A percentile compares a stretch with the other conserved stretches of the same genome.
Evolutionary conservation across 768 basidiomycete genomes (phyloP).

Genomic region (Hygrocybe coccinea): DNA sequence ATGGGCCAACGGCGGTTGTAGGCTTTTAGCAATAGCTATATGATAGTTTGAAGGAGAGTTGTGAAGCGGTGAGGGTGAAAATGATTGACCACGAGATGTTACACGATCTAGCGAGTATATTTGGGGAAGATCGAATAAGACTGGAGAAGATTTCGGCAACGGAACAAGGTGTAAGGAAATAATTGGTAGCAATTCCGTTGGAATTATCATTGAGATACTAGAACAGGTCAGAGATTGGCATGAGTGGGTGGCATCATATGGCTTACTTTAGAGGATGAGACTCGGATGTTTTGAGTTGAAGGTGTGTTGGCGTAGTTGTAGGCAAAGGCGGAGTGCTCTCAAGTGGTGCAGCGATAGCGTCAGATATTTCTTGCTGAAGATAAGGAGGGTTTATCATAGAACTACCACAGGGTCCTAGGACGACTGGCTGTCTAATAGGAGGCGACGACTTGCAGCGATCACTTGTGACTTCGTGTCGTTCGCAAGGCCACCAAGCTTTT

Average conservation of each 20-base stretch:
- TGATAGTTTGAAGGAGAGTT: constrained; percentile 1
- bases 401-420: constrained; percentile 28
- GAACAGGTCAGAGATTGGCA: background rate
- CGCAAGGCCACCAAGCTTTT: constrained; percentile 49
- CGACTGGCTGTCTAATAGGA: constrained; percentile 12
- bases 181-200: constrained; percentile 50
- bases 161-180: constrained; percentile 44
- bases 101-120: constrained; percentile 44
- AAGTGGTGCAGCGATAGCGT: constrained; percentile 49
- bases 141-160: constrained; percentile 28
- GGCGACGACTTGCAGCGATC: constrained; percentile 5
- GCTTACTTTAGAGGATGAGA: constrained; percentile 81
- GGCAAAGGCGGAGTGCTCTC: constrained; percentile 7
- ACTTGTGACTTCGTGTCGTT: constrained; percentile 9
- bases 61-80: constrained; percentile 14
- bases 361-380: constrained; percentile 47
- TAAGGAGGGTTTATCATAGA: constrained; percentile 14
- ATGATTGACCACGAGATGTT: constrained; percentile 18
- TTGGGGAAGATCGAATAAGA: constrained; percentile 43
- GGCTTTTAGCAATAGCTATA: background rate
- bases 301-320: constrained; percentile 10
- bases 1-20: constrained; percentile 1
- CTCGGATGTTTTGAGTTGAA: constrained; percentile 60
- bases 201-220: constrained; percentile 64
- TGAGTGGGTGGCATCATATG: constrained; percentile 20